Base-by-base conservation (phyloP, 2,329 filamentous ascomycete species). In the Lachnellula willkommii region DNA sequence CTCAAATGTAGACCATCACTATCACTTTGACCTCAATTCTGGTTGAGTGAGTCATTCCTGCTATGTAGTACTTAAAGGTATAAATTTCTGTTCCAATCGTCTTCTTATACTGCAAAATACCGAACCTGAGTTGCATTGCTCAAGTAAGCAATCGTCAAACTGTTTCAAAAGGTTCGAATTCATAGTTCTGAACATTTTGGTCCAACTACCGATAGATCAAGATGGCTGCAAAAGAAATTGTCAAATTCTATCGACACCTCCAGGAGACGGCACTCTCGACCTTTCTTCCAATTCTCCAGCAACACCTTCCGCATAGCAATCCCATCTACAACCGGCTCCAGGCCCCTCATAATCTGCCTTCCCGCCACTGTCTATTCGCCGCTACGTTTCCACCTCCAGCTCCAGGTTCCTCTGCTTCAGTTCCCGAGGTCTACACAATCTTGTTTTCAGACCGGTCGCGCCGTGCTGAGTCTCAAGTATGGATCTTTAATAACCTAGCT, bases 391-490 rank as follows among this genome's bases (percentile, higher is more conserved):
- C 61, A n/a, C 60, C 59, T 22, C 43, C 47, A 52, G 4, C 40
- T 4, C 15, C 46, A 2, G 45, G 24, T 15, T 32, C 45, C 22
- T n/a, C 45, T 12, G 24, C 47, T 17, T n/a, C 22, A 5, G 39
- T 56, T 8, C 58, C 63, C 20, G 56, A 58, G 26, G 14, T 55
- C 5, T 65, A 61, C 24, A 69, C 65, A 9, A 60, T 69, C n/a
- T 11, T 68, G 17, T 69, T 68, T 50, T 60, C 66, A 4, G 66
- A 69, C 50, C 60, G 66, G 8, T 66, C 64, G 20, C 61, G 66
- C 7, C 60, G 66, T 39, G 37, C 45, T 2, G 66, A 69, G 54
- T 65, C 65, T 11, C 66, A 69, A 47, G 67, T 67, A 6, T 68
- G 66, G 66, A 39, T 64, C 12, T 69, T 65, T 59, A 69, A 68